These are phyloP conservation scores for Myriosclerotinia duriaeana DNA, from an alignment of 2,329 filamentous ascomycete species.

Conservation along the genomic window DNA sequence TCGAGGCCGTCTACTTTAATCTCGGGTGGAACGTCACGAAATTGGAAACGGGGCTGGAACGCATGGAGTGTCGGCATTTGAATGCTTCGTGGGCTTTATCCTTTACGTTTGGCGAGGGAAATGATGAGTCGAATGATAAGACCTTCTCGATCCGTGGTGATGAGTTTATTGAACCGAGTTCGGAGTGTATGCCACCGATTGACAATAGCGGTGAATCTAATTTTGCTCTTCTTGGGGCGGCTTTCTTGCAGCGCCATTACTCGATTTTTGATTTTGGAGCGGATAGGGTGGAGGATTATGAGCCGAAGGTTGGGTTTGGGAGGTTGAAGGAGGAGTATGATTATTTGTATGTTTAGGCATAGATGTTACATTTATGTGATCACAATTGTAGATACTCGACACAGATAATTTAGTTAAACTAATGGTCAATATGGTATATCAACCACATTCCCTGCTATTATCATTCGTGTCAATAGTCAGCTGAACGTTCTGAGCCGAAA, in stretches of 20 bases:
- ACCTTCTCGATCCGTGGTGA: conserved; percentile 8
- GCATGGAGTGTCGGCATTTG: background rate
- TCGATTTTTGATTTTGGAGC: conserved; percentile 15
- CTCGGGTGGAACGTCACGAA: conserved; percentile 12
- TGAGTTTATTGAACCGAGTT: background rate
- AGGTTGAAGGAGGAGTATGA: conserved; percentile 12
- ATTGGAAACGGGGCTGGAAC: background rate
- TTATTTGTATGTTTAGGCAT: background rate
- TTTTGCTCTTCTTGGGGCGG: background rate
- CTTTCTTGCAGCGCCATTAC: conserved; percentile 4
- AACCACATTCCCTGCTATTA: no score
- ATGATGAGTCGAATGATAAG: background rate
- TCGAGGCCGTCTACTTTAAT: conserved; percentile 1
- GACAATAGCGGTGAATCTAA: background rate
- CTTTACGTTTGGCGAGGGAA: conserved; percentile 5
- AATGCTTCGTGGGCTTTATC: conserved; percentile 16
- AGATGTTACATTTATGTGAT: no score
- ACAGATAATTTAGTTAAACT: no score
- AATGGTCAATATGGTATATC: no score
- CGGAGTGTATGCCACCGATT: conserved; percentile 10
- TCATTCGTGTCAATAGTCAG: no score
- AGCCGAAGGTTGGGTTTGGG: background rate
- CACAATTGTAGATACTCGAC: no score
- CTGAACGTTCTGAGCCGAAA: no score
- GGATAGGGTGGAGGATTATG: background rate